Evolutionary conservation across 345 rosid genomes (phyloP).

Genomic region (sweet orange (Citrus sinensis)): DNA sequence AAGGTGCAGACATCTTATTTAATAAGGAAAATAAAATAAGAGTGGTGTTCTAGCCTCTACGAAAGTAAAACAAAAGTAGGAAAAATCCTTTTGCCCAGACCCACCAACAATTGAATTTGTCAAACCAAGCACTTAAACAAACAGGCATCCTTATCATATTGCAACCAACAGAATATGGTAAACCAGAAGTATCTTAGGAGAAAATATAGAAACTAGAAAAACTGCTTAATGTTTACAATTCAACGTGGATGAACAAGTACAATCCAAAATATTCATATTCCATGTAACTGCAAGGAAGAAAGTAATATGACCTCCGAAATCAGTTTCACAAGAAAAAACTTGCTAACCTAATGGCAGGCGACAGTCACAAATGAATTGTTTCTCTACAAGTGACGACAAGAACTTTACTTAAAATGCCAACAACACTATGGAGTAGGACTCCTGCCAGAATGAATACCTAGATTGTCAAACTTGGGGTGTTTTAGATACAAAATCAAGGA

Average conservation of each 20-base stretch:
- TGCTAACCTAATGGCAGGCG: not conserved
- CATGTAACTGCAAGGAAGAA: not conserved
- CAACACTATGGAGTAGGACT: not conserved
- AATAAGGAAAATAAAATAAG: not conserved
- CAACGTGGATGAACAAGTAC: not conserved
- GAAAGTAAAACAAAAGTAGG: not conserved
- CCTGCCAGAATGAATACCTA: constrained; percentile 1
- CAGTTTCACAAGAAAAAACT: not conserved
- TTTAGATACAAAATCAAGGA: not conserved
- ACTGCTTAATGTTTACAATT: not conserved
- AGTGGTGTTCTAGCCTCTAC: not conserved
- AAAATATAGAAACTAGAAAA: not conserved
- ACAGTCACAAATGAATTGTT: not conserved
- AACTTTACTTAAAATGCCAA: not conserved
- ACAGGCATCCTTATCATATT: constrained; percentile 2
- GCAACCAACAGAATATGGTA: not conserved
- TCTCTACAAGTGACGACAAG: not conserved
- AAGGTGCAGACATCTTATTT: too few species aligned
- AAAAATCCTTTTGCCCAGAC: not conserved
- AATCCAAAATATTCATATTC: not conserved
- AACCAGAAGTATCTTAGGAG: not conserved
- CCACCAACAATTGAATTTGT: not conserved
- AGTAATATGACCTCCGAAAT: not conserved
- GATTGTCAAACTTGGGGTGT: not conserved
- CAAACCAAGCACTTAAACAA: not conserved